Conservation (phyloP, 495 filamentous ascomycete genomes). For the Thermothielavioides terrestris region DNA sequence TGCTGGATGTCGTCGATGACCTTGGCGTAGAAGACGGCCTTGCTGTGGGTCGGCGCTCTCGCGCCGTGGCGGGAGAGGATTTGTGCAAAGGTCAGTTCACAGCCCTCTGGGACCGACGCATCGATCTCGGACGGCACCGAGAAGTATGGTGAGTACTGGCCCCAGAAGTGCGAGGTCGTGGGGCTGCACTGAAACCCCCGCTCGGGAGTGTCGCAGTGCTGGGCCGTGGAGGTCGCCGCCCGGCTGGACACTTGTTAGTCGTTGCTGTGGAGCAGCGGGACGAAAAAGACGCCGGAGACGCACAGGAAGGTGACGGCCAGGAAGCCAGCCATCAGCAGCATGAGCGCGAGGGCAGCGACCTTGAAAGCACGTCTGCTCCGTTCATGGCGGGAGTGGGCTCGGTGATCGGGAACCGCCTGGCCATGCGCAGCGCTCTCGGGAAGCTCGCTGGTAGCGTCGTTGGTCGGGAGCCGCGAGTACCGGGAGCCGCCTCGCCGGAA, state of each 20-base stretch:
- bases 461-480: slow-evolving; percentile 1
- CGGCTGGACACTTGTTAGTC: not conserved
- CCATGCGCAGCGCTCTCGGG: not conserved
- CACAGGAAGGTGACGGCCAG: slow-evolving; percentile 2
- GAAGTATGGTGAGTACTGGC: slow-evolving; percentile 80
- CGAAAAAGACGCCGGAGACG: not conserved
- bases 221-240: not conserved
- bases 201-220: slow-evolving; percentile 48
- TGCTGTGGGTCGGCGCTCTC: slow-evolving; percentile 60
- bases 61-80: slow-evolving; percentile 79
- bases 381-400: not conserved
- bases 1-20: slow-evolving; percentile 54
- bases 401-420: not conserved
- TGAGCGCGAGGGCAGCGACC: not conserved
- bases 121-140: slow-evolving; percentile 56
- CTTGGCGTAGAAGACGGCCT: slow-evolving; percentile 47
- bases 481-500: not conserved
- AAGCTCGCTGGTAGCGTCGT: not conserved
- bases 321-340: not conserved
- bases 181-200: slow-evolving; percentile 50
- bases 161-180: slow-evolving; percentile 63
- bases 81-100: slow-evolving; percentile 68
- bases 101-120: slow-evolving; percentile 48
- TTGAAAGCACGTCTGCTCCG: not conserved
- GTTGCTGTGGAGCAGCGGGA: not conserved